phyloP scores from a whole-genome alignment of 2,329 filamentous ascomycete genomes.

The Xylaria sp. region DNA sequence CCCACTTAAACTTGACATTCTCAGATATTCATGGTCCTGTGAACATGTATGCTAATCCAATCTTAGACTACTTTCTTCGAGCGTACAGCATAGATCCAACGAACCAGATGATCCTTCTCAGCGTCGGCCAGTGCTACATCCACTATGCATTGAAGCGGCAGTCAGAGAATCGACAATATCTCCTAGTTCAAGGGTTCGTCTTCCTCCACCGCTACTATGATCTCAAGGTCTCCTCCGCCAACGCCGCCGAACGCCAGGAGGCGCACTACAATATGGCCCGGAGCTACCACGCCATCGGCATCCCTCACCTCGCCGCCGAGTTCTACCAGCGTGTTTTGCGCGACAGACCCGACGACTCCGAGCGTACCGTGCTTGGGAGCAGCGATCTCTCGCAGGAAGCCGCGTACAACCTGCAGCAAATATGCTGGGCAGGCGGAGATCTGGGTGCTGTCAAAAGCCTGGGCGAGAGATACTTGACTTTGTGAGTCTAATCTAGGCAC shows the following conservation, averaged over 20 bases:
- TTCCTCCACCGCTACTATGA: slow-evolving; percentile 82
- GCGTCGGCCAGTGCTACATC: slow-evolving; percentile 84
- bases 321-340: slow-evolving; percentile 69
- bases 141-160: slow-evolving; percentile 91
- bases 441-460: slow-evolving; percentile 40
- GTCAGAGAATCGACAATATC: slow-evolving; percentile 87
- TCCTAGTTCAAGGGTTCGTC: slow-evolving; percentile 83
- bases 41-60: not conserved
- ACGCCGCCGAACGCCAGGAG: slow-evolving; percentile 69
- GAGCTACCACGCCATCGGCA: slow-evolving; percentile 78
- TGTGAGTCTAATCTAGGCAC: slow-evolving; percentile 24
- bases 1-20: not conserved
- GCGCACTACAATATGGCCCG: slow-evolving; percentile 84
- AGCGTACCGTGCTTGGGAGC: slow-evolving; percentile 37
- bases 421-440: slow-evolving; percentile 47
- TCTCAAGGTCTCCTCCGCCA: slow-evolving; percentile 56
- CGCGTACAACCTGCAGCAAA: slow-evolving; percentile 48
- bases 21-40: not conserved
- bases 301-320: slow-evolving; percentile 76
- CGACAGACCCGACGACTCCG: slow-evolving; percentile 47
- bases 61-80: slow-evolving; percentile 82
- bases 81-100: slow-evolving; percentile 77
- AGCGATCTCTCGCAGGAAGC: slow-evolving; percentile 45
- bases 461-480: slow-evolving; percentile 42
- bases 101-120: slow-evolving; percentile 83